A percentile compares a stretch with the other conserved stretches of the same genome.
These are phyloP conservation scores for Diaporthe eres DNA, from an alignment of 2,329 filamentous ascomycete genomes.

Conservation along the genomic window DNA sequence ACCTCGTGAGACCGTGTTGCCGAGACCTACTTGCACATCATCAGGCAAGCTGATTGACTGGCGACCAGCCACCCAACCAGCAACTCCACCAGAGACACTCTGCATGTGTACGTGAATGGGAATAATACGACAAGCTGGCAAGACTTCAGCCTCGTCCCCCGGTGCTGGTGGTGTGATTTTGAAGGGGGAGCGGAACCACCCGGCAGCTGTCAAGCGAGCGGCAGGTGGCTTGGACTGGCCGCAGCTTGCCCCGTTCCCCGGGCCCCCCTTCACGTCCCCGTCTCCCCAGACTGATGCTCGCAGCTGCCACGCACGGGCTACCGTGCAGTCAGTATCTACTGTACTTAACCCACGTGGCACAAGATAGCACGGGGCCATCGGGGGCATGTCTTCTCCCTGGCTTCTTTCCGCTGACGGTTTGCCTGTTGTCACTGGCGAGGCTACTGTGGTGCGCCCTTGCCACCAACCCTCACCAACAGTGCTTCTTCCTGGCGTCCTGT, in stretches of 20 bases:
- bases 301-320: conserved; percentile 20
- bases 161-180: neutral
- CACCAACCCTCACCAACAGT: neutral
- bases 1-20: conserved; percentile 29
- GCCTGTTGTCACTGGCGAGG: neutral
- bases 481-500: neutral
- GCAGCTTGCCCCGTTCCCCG: conserved; percentile 12
- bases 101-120: neutral
- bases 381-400: neutral
- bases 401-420: neutral
- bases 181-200: conserved; percentile 23
- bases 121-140: neutral
- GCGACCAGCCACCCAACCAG: neutral
- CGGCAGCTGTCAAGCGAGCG: conserved; percentile 28
- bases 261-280: neutral
- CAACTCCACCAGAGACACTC: neutral
- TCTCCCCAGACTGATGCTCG: neutral
- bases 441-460: neutral
- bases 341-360: conserved; percentile 17
- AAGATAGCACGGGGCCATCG: neutral
- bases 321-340: neutral
- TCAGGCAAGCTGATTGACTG: neutral
- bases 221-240: conserved; percentile 15
- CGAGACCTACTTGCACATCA: conserved; percentile 10
- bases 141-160: conserved; percentile 15